Evolutionary conservation across 2,329 filamentous ascomycete species (phyloP), one percentile per base, ranked within the genome.

Genomic region (Chaetomium sp.): DNA sequence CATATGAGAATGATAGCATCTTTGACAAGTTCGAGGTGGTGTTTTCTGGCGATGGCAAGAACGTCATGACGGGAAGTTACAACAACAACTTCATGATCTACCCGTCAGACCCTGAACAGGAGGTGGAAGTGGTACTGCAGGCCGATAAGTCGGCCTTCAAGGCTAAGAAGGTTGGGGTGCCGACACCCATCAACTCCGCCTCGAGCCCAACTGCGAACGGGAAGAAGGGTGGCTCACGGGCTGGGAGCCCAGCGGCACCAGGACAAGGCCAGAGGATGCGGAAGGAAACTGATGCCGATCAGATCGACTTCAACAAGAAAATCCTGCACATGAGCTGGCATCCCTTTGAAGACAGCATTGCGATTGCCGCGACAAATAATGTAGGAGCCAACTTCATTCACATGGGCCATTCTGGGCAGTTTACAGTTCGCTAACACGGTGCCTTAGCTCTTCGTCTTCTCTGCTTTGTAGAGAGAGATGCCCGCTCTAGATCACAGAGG

Each of bases 51-150:
- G 94, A 98, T 78, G 92, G 93, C 47, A 96, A 97, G 84, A 98
- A 99, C 73, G 95, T 98, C 70, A 99, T 99, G 95, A 99, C 95
- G 6, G 95, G 95, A 72, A 97, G 93, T 76, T 99, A 99, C 83
- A 99, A 99, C 85, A 99, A 99, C 82, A 99, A 99, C 82, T 98
- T 99, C 83, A 99, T 99, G 95, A 99, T 99, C 75, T 99, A 98
- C 78, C 95, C 95, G 4, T 95, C 93, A 29, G 94, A 98, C 74
- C 91, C 93, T 7, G 92, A 94, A 70, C 96, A 96, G 80, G 95
- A 99, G 76, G 94, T 94, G 3, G 95, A 99, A 78, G 93, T 99
- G 56, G 95, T 99, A 55, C 82, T 99, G 64, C 95, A 99, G 78
- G 95, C 95, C 47, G 95, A 99, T 78, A 99, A 99, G 82, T 97